Evolutionary conservation across 2,329 filamentous ascomycete species (phyloP), one percentile per base, ranked within the genome.

Genomic region (Cladosporium sp.): DNA sequence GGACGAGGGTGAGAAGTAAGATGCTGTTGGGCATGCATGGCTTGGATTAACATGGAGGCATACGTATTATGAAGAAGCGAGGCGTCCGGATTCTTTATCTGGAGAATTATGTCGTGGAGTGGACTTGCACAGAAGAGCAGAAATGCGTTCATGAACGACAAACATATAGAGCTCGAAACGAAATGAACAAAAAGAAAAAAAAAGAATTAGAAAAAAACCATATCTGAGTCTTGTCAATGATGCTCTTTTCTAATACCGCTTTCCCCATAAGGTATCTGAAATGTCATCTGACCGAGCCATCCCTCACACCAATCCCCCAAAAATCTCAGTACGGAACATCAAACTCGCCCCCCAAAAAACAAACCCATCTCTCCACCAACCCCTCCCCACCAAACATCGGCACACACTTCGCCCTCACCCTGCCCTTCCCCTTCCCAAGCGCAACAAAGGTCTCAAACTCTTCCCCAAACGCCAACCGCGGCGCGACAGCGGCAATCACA

Each of bases 1-100:
- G 71, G 77, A 78, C 10, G 75, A 76, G 50, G 75, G 76, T 8
- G 76, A 78, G 71, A 67, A 67, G 64, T 73, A 46, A 65, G 18
- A 37, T 29, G 55, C 21, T 26, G 11, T 21, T 11, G 31, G n/a
- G 40, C 40, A 55, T 29, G 52, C 52, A 33, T 55, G 52, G 11
- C 18, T n/a, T 33, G 29, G 52, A 21, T 14, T 3, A 29, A 55
- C 18, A 26, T 26, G 23, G 23, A 26, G 23, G 52, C 29, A 55
- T 55, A 28, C 29, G 33, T 57, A 8, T 57, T 14, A 40, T 6
- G 33, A 57, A 5, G 31, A 28, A 46, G 37, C 56, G 26, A 63
- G 61, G 61, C 61, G 50, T 63, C 26, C 44, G 61, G 61, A 23
- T 26, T 37, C 18, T 55, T 23, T n/a, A 28, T 31, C 31, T 55